Base-by-base conservation (phyloP, 331 rosid genomes). In the Dryas integrifolia region DNA sequence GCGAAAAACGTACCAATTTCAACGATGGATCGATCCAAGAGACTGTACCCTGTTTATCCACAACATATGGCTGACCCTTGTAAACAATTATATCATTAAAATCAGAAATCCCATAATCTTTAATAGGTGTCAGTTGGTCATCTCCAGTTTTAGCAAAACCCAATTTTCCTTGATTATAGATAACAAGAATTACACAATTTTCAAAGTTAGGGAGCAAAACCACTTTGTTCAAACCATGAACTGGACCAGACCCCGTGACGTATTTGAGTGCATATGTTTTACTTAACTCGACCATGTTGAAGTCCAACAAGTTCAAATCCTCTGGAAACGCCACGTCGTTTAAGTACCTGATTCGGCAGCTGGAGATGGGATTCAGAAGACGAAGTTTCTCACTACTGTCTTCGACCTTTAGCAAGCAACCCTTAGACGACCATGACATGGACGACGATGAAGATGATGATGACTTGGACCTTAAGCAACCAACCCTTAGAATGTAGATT, bases 11-110 rank as follows among this genome's bases (percentile, higher is more conserved):
- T 13, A 88, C 65, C 76, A 82, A 24, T 6, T 68, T 70, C 9
- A 80, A 41, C 1, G 67, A 49, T 1, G 65, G 46, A 50, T 85
- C 82, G 6, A 90, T 67, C 88, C 87, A 85, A 0, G 60, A 83
- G 26, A 88, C 83, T 0, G 86, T 76, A 1, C 93, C 96, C 80
- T 65, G 74, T 50, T 67, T 81, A 47, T 86, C 86, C n/a, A 86
- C 89, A 14, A 82, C 87, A 45, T 86, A 85, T 9, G 78, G 47
- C 14, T 86, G 85, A 12, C 73, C 83, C 45, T 67, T 79, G 18
- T 70, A 75, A 12, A 84, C 62, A 21, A 79, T 78, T 1, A 90
- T 18, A 50, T 88, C 93, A 70, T 88, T 84, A 41, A 72, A 86
- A 40, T 72, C 49, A 13, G 64, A 64, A n/a, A 59, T 71, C 0